Conservation (phyloP, 768 basidiomycete genomes). For the Pisolithus albus region DNA sequence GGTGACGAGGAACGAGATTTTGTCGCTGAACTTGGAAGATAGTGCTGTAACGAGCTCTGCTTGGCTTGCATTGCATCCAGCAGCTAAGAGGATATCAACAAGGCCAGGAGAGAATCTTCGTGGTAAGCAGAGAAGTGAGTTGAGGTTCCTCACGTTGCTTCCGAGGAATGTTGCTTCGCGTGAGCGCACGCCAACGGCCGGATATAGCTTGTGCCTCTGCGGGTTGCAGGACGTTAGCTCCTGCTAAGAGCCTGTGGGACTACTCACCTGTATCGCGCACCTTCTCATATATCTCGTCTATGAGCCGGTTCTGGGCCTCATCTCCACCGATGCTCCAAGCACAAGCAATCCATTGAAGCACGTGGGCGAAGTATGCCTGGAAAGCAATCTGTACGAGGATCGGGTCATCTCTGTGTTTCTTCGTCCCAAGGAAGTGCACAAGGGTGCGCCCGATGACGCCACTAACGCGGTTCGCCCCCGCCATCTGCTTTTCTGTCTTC, state of each 20-base stretch:
- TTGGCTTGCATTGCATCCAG: constrained; percentile 20
- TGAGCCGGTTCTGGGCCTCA: constrained; percentile 15
- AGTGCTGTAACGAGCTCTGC: constrained; percentile 33
- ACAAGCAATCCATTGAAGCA: constrained; percentile 20
- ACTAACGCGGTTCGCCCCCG: constrained; percentile 18
- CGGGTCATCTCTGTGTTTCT: constrained; percentile 27
- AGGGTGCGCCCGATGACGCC: constrained; percentile 15
- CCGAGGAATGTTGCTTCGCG: constrained; percentile 26
- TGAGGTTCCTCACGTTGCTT: constrained; percentile 17
- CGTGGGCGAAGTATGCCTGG: constrained; percentile 24
- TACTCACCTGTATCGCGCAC: constrained; percentile 32
- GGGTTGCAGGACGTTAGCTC: neutral
- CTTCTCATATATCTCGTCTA: constrained; percentile 26
- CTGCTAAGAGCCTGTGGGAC: neutral
- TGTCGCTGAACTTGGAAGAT: constrained; percentile 36
- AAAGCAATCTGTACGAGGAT: constrained; percentile 33
- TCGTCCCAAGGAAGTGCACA: constrained; percentile 22
- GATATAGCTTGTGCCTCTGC: constrained; percentile 40
- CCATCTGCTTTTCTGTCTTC: constrained; percentile 18
- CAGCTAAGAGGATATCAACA: constrained; percentile 22
- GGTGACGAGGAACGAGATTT: constrained; percentile 37
- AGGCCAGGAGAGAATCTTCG: constrained; percentile 21
- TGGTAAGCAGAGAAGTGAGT: constrained; percentile 17
- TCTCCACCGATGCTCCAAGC: constrained; percentile 28
- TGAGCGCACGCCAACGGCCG: constrained; percentile 40